Evolutionary conservation across 352 stramenopile genomes (phyloP), one percentile per base, ranked within the genome.

Genomic region (Pilasporangium apinafurcum): DNA sequence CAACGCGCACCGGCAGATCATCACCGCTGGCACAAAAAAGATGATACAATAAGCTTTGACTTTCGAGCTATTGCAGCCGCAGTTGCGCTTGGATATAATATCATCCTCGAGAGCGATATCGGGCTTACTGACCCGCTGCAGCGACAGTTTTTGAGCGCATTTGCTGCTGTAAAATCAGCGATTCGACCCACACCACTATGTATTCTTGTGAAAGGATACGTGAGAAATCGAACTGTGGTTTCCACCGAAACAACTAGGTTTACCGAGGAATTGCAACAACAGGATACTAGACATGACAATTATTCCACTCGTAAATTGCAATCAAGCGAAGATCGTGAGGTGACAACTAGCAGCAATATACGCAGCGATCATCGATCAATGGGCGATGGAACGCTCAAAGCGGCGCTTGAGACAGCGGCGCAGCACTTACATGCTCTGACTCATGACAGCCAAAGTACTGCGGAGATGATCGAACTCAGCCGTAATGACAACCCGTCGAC

Each of bases 81-180:
- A 1, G 48, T 90, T 16, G 44, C 45, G 1, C 39, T 78, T 4
- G 81, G 78, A 9, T 65, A 83, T 38, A 64, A 58, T 24, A 73
- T 91, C n/a, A 65, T 91, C 10, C 48, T 93, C 5, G 78, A 91
- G 57, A 72, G 59, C n/a, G 72, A 86, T 36, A 44, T 93, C n/a
- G 81, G 81, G 6, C 53, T 91, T 42, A 76, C 60, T 1, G 76
- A 87, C 18, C 61, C 73, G 0, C 52, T 61, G 10, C 78, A 81
- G 32, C 66, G 74, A 5, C 46, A 54, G 1, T 90, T 93, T 32
- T 37, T 86, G 6, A 65, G 65, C 9, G 64, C 59, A 3, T 86
- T 93, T 39, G 53, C 68, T 0, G 66, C 78, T 0, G 42, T 90
- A n/a, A 86, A 87, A 43, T 56, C 65, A 2, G 76, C 78, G 1